These are phyloP conservation scores for Mimosa bimucronata DNA, from an alignment of 306 rosid genomes.

Conservation along the genomic window DNA sequence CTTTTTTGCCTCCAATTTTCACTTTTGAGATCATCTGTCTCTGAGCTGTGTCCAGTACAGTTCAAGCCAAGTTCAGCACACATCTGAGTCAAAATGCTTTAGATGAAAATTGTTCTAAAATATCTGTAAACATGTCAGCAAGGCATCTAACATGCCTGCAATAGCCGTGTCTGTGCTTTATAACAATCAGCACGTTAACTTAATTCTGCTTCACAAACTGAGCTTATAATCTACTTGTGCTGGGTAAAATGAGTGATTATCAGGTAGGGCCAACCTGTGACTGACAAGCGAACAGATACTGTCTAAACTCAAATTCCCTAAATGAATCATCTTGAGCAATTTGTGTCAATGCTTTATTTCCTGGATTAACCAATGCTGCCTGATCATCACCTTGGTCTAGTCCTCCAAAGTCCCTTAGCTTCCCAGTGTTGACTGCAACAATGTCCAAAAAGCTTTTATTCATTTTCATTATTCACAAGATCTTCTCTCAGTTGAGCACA, in stretches of 20 bases:
- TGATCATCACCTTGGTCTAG: constrained; percentile 89
- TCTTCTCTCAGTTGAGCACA: constrained; percentile 22
- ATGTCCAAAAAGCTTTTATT: constrained; percentile 31
- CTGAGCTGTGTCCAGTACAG: not conserved
- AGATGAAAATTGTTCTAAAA: not conserved
- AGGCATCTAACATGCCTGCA: not conserved
- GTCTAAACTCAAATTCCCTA: constrained; percentile 97
- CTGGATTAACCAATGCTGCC: constrained; percentile 78
- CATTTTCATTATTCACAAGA: constrained; percentile 38
- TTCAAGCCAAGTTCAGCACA: not conserved
- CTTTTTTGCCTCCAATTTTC: not conserved
- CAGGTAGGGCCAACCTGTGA: constrained; percentile 69
- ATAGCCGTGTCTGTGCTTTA: not conserved
- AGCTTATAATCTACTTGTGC: constrained; percentile 30
- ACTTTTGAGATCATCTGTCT: not conserved
- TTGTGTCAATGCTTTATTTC: constrained; percentile 80
- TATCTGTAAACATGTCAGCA: not conserved
- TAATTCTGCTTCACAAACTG: constrained; percentile 23
- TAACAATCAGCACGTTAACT: constrained; percentile 19
- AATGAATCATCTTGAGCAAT: constrained; percentile 95
- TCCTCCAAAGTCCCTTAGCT: constrained; percentile 91
- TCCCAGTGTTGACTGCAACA: constrained; percentile 73
- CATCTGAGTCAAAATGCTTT: not conserved
- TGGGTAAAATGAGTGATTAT: constrained; percentile 26
- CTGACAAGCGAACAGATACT: constrained; percentile 92